These are phyloP conservation scores for Hymenoscyphus repandus DNA, from an alignment of 2,329 filamentous ascomycete species.

Conservation along the genomic window DNA sequence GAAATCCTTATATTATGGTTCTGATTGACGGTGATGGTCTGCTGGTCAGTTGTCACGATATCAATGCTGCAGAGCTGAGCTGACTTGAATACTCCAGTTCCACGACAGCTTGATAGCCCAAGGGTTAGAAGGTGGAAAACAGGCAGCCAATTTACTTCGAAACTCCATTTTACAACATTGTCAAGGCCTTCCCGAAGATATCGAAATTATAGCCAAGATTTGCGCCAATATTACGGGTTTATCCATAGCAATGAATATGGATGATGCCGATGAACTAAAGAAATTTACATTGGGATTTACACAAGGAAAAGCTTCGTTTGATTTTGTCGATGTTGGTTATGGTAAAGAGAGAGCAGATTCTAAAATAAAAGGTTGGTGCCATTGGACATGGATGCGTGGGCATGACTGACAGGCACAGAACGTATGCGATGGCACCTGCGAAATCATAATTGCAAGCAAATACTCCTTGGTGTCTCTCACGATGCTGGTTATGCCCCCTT, in stretches of 20 bases:
- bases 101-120: constrained; percentile 48
- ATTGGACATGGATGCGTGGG: background rate
- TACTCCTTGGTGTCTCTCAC: constrained; percentile 57
- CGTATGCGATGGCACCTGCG: constrained; percentile 49
- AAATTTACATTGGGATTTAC: constrained; percentile 58
- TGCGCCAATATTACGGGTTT: constrained; percentile 50
- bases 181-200: constrained; percentile 38
- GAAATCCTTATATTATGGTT: constrained; percentile 55
- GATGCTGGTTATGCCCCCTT: constrained; percentile 57
- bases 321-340: constrained; percentile 58
- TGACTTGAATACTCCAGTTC: constrained; percentile 41
- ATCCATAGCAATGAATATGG: constrained; percentile 43
- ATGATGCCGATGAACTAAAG: constrained; percentile 41
- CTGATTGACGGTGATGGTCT: constrained; percentile 60
- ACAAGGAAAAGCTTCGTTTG: constrained; percentile 52
- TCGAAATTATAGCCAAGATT: constrained; percentile 52
- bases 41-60: constrained; percentile 39
- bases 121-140: constrained; percentile 40
- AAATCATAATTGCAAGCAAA: constrained; percentile 56
- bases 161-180: constrained; percentile 44
- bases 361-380: constrained; percentile 51
- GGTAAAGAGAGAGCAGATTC: constrained; percentile 53
- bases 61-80: constrained; percentile 10
- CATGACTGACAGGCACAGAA: constrained; percentile 23
- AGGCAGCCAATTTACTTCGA: constrained; percentile 40